Percentiles rank a stretch among this genome's conserved stretches.
These are phyloP conservation scores for Sporisorium exsertum DNA, from an alignment of 1,284 basidiomycete genomes.

Conservation along the genomic window DNA sequence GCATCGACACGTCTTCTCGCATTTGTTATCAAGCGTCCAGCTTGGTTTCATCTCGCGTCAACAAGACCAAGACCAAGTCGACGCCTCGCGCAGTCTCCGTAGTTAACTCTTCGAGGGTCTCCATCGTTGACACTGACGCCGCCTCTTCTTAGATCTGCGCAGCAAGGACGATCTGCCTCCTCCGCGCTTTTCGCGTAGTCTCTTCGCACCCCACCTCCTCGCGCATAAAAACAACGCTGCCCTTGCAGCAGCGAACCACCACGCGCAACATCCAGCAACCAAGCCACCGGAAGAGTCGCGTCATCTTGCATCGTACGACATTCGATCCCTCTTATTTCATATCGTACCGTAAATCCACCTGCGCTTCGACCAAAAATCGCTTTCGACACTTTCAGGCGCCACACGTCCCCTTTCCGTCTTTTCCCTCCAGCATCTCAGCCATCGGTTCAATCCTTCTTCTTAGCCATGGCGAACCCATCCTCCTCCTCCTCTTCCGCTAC, in stretches of 20 bases:
- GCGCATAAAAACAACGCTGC: background rate
- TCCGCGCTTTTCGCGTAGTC: background rate
- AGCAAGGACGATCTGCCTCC: background rate
- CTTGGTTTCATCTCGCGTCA: background rate
- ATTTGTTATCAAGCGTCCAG: background rate
- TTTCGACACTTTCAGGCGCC: background rate
- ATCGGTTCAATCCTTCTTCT: background rate
- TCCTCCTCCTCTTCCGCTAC: background rate
- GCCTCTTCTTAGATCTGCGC: background rate
- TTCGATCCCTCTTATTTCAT: background rate
- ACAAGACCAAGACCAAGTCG: background rate
- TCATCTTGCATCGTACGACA: background rate
- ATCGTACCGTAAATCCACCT: background rate
- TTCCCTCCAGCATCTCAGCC: background rate
- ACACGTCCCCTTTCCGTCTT: background rate
- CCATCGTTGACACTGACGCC: background rate
- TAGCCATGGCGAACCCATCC: slow-evolving; percentile 1
- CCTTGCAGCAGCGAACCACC: background rate
- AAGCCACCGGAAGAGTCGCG: background rate
- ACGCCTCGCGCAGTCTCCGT: background rate
- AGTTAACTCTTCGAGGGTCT: background rate
- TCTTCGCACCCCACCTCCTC: background rate
- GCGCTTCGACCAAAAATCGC: background rate
- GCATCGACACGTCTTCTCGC: background rate
- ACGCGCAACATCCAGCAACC: no score